Conservation (phyloP, 345 rosid genomes). For the Salix udensis region DNA sequence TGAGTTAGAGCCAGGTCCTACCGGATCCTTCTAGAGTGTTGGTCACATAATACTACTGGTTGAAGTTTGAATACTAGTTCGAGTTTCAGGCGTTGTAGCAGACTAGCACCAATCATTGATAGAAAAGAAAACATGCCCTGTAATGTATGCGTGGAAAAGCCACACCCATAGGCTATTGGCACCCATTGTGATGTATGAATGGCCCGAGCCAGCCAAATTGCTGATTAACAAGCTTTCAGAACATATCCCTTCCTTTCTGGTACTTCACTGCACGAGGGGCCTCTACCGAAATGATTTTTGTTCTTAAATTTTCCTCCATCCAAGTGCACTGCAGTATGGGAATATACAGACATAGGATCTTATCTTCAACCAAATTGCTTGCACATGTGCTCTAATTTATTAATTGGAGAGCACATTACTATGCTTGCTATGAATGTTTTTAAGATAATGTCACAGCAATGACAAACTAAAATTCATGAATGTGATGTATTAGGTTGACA, state of each 20-base stretch:
- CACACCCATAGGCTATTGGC: not conserved
- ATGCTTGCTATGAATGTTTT: not conserved
- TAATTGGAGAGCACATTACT: not conserved
- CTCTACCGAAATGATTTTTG: not conserved
- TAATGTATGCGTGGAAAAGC: not conserved
- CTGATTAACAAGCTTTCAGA: not conserved
- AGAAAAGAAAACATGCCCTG: not conserved
- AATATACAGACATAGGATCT: not conserved
- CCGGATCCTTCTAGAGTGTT: not conserved
- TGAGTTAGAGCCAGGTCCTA: not conserved
- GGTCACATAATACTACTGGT: not conserved
- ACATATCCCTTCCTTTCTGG: not conserved
- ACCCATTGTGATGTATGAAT: not conserved
- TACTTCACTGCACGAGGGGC: not conserved
- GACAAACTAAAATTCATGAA: not conserved
- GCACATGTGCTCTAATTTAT: not conserved
- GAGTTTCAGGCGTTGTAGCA: not conserved
- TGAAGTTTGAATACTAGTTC: not conserved
- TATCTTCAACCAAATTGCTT: not conserved
- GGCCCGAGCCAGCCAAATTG: not conserved
- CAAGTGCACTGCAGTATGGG: too few species aligned
- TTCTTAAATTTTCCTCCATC: not conserved
- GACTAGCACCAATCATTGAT: not conserved
- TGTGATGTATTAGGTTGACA: slow-evolving; percentile 57
- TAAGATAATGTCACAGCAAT: too few species aligned